These are phyloP conservation scores for Huntiella abstrusa DNA, from an alignment of 2,329 filamentous ascomycete genomes.

Conservation along the genomic window DNA sequence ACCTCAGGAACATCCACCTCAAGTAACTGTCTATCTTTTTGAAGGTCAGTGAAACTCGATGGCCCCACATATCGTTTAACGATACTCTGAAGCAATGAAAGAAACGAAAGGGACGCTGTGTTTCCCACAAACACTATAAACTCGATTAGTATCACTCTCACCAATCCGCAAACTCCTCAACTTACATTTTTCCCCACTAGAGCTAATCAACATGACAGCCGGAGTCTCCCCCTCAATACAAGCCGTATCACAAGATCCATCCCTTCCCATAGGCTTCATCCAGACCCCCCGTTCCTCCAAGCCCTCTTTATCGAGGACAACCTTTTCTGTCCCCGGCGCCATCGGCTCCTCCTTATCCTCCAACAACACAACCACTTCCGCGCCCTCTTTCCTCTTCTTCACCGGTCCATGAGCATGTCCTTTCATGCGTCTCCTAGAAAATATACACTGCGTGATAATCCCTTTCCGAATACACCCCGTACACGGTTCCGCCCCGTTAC, in stretches of 20 bases:
- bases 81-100: constrained; percentile 10
- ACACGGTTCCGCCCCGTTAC: constrained; percentile 11
- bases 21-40: constrained; percentile 6
- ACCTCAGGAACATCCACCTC: constrained; percentile 9
- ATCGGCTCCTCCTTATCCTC: background rate
- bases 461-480: constrained; percentile 10
- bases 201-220: constrained; percentile 8
- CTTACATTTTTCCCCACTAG: constrained; percentile 10
- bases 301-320: background rate
- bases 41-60: constrained; percentile 11
- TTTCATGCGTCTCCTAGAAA: background rate
- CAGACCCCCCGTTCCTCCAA: background rate
- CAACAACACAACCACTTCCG: background rate
- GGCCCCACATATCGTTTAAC: constrained; percentile 11
- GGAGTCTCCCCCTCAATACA: background rate
- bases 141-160: background rate
- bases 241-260: background rate
- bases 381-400: background rate
- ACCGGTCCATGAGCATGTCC: background rate
- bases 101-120: constrained; percentile 11
- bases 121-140: constrained; percentile 10
- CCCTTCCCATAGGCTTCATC: background rate
- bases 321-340: background rate
- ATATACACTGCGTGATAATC: constrained; percentile 3
- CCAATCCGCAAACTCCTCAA: background rate